These are phyloP conservation scores for Rutstroemia sp. DNA, from an alignment of 2,329 filamentous ascomycete species.

Conservation along the genomic window DNA sequence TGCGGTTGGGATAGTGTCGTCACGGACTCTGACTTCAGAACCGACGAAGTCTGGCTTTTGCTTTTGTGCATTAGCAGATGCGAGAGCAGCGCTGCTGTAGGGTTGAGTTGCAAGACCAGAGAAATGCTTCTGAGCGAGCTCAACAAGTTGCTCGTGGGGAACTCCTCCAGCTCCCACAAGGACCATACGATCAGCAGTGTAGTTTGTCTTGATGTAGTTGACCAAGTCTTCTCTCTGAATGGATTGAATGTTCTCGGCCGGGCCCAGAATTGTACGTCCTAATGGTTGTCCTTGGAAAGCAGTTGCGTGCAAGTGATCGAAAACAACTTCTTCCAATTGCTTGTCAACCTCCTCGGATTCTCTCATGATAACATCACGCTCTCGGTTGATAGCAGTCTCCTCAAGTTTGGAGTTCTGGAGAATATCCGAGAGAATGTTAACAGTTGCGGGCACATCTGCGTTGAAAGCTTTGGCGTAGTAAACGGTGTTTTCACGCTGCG, in stretches of 20 bases:
- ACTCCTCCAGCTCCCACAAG: conserved; percentile 92
- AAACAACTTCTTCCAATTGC: conserved; percentile 98
- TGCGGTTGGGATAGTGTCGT: conserved; percentile 91
- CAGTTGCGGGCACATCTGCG: conserved; percentile 88
- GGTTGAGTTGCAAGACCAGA: conserved; percentile 67
- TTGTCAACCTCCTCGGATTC: conserved; percentile 99
- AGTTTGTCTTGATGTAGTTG: conserved; percentile 99
- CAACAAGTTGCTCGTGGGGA: conserved; percentile 87
- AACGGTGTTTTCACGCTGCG: conserved; percentile 93
- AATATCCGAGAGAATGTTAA: conserved; percentile 98
- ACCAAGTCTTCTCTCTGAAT: conserved; percentile 86
- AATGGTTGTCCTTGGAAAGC: conserved; percentile 95
- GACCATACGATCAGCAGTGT: conserved; percentile 99
- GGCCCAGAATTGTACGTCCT: conserved; percentile 94
- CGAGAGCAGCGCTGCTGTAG: conserved; percentile 62
- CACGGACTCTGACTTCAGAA: conserved; percentile 89
- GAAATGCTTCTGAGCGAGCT: conserved; percentile 96
- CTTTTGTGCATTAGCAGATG: conserved; percentile 65
- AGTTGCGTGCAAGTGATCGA: conserved; percentile 97
- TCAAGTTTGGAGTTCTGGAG: conserved; percentile 99
- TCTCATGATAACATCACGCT: conserved; percentile 96
- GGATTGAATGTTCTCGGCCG: conserved; percentile 95
- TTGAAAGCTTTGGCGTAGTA: conserved; percentile 99
- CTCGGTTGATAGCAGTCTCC: conserved; percentile 83
- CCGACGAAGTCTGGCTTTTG: conserved; percentile 90